Conservation (phyloP, 1,284 basidiomycete genomes). For the Ustilago curta region DNA sequence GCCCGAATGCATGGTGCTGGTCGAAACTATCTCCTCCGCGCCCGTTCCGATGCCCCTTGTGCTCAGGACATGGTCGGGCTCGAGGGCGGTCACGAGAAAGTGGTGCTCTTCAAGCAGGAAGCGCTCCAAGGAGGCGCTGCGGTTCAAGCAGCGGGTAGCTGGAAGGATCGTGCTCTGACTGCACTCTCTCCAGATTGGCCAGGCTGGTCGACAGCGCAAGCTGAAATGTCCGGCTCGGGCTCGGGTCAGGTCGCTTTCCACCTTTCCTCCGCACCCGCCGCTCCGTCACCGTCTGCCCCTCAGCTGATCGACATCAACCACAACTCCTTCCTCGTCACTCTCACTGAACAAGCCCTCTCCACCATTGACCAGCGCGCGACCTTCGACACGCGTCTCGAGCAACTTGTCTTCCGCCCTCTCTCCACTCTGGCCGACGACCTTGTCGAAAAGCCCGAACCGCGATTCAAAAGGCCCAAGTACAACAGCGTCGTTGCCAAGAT, state of each 20-base stretch:
- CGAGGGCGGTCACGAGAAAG: conserved; percentile 9
- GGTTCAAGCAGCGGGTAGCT: background rate
- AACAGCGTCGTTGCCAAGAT: conserved; percentile 34
- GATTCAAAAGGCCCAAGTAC: conserved; percentile 33
- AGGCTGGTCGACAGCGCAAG: background rate
- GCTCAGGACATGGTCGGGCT: background rate
- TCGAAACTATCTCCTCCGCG: conserved; percentile 3
- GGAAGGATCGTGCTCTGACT: conserved; percentile 3
- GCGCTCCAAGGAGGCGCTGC: conserved; percentile 1
- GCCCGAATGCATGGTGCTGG: background rate
- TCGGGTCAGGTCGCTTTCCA: conserved; percentile 18
- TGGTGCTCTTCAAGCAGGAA: conserved; percentile 34
- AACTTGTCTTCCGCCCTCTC: conserved; percentile 19
- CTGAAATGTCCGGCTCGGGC: background rate
- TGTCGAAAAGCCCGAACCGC: conserved; percentile 26
- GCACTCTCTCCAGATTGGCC: background rate
- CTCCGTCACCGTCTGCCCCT: background rate
- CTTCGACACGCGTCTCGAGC: conserved; percentile 36
- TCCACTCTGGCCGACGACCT: background rate
- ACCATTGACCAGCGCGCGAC: conserved; percentile 22
- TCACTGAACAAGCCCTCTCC: conserved; percentile 3
- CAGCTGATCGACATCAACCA: background rate
- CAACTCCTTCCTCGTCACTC: conserved; percentile 7
- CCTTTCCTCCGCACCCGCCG: background rate
- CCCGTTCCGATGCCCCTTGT: background rate